These are phyloP conservation scores for Brassica nigra DNA, from an alignment of 345 rosid species.

Conservation along the genomic window DNA sequence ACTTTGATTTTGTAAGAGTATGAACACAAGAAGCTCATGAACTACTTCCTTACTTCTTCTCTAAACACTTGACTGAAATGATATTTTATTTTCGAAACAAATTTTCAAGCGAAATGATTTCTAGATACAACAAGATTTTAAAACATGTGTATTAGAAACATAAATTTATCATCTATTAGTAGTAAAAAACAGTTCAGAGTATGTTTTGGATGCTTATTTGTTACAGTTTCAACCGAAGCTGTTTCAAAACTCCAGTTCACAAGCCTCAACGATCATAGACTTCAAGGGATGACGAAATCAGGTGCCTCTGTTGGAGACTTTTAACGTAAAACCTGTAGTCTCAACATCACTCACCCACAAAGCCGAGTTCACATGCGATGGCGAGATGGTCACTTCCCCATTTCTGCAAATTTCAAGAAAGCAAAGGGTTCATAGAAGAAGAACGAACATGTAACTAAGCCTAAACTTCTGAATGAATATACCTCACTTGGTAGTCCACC, in stretches of 20 bases:
- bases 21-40: slow-evolving; percentile 29
- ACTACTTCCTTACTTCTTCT: background rate
- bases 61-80: slow-evolving; percentile 22
- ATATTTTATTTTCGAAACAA: slow-evolving; percentile 35
- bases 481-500: slow-evolving; percentile 87
- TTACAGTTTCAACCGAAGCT: slow-evolving; percentile 19
- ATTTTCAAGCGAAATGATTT: background rate
- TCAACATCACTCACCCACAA: slow-evolving; percentile 41
- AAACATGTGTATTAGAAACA: background rate
- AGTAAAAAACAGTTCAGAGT: background rate
- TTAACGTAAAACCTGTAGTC: background rate
- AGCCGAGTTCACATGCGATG: slow-evolving; percentile 82
- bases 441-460: background rate
- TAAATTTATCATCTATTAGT: background rate
- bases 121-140: background rate
- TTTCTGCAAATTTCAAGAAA: slow-evolving; percentile 47
- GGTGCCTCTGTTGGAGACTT: background rate
- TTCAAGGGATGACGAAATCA: slow-evolving; percentile 1
- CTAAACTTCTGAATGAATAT: slow-evolving; percentile 1
- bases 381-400: slow-evolving; percentile 99
- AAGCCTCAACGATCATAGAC: slow-evolving; percentile 11
- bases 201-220: slow-evolving; percentile 11
- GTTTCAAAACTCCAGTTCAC: slow-evolving; percentile 3
- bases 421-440: slow-evolving; percentile 2
- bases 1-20: slow-evolving; percentile 29